These are phyloP conservation scores for Pezicula carpinea DNA, from an alignment of 2,329 filamentous ascomycete genomes.

Conservation along the genomic window DNA sequence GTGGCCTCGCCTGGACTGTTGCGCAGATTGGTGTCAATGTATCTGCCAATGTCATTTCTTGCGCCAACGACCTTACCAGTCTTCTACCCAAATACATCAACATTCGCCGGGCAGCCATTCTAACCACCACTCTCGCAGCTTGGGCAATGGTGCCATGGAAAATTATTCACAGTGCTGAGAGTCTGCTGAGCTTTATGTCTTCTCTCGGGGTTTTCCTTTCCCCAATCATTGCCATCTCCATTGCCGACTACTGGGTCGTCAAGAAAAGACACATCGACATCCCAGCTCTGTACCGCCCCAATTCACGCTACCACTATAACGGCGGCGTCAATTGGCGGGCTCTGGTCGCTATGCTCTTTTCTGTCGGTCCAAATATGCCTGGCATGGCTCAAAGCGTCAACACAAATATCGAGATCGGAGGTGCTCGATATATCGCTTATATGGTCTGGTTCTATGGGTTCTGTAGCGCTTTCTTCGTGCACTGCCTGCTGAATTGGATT, in stretches of 20 bases:
- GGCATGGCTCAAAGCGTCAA: constrained; percentile 22
- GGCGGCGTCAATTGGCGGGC: constrained; percentile 22
- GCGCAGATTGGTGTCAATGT: constrained; percentile 34
- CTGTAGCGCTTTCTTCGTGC: constrained; percentile 29
- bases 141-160: constrained; percentile 42
- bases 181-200: constrained; percentile 28
- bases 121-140: constrained; percentile 37
- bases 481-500: constrained; percentile 26
- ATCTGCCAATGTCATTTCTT: constrained; percentile 33
- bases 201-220: constrained; percentile 33
- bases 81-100: constrained; percentile 47
- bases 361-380: constrained; percentile 20
- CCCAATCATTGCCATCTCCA: constrained; percentile 33
- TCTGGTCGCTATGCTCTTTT: constrained; percentile 18
- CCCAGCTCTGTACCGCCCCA: constrained; percentile 28
- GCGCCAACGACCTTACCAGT: constrained; percentile 35
- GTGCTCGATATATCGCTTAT: constrained; percentile 29
- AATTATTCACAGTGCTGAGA: constrained; percentile 33
- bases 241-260: constrained; percentile 30
- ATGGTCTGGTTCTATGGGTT: constrained; percentile 35
- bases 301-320: constrained; percentile 22
- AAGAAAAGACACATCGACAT: constrained; percentile 30
- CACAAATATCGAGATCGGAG: constrained; percentile 21
- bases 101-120: constrained; percentile 39
- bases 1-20: constrained; percentile 25